These are phyloP conservation scores for Trichosporon ovoides DNA, from an alignment of 1,284 basidiomycete species.

Conservation along the genomic window DNA sequence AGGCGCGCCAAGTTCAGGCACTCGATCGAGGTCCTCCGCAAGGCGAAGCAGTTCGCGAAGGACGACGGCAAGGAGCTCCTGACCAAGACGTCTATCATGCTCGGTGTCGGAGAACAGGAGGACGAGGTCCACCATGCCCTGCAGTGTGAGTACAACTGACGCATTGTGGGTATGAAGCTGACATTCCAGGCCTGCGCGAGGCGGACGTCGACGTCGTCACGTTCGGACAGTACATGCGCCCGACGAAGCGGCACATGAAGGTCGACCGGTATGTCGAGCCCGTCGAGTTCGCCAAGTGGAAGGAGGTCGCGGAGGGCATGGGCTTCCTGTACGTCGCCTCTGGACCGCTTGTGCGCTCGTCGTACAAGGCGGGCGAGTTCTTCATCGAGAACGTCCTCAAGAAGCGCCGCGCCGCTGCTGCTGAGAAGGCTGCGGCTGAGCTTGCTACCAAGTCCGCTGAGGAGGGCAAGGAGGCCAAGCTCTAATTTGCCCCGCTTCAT, in stretches of 20 bases:
- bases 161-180: not conserved
- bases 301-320: conserved; percentile 78
- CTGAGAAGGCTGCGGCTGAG: conserved; percentile 33
- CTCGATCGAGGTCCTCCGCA: conserved; percentile 75
- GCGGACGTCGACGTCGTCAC: conserved; percentile 94
- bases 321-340: conserved; percentile 97
- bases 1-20: conserved; percentile 88
- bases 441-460: conserved; percentile 21
- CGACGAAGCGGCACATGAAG: conserved; percentile 99
- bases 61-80: conserved; percentile 70
- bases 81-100: conserved; percentile 98
- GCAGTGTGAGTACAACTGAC: conserved; percentile 59
- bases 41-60: conserved; percentile 78
- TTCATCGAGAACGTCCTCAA: conserved; percentile 82
- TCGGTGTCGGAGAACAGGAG: conserved; percentile 88
- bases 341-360: conserved; percentile 90
- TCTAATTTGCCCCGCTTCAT: too few species aligned
- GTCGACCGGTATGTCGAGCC: conserved; percentile 94
- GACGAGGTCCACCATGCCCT: conserved; percentile 80
- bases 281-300: conserved; percentile 88
- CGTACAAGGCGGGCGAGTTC: conserved; percentile 94
- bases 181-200: conserved; percentile 69
- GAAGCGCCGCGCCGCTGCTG: conserved; percentile 42
- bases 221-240: conserved; percentile 99
- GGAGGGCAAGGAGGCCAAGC: not conserved